These are phyloP conservation scores for Scytalidium lignicola DNA, from an alignment of 2,329 filamentous ascomycete species.

Conservation along the genomic window DNA sequence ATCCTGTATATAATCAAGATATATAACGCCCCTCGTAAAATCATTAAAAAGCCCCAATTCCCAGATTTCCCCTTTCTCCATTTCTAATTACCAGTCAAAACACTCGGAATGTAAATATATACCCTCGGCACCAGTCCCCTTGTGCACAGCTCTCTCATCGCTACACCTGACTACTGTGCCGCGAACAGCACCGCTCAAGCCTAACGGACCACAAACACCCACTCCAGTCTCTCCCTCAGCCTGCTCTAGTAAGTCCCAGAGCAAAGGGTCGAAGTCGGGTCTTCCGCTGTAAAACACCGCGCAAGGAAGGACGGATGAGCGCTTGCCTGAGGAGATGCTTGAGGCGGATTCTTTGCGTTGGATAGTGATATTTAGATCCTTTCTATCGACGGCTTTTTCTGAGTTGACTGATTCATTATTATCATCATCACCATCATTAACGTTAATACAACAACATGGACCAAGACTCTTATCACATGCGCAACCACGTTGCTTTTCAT, in stretches of 20 bases:
- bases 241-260: constrained; percentile 48
- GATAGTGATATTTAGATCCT: constrained; percentile 2
- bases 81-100: constrained; percentile 42
- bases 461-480: constrained; percentile 14
- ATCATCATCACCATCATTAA: too few relatives aligned
- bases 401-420: constrained; percentile 2
- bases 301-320: constrained; percentile 36
- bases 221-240: constrained; percentile 59
- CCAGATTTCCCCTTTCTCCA: too few relatives aligned
- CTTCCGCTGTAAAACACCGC: constrained; percentile 25
- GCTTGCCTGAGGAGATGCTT: constrained; percentile 21
- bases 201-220: constrained; percentile 53
- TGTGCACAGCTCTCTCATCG: constrained; percentile 58
- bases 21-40: too few relatives aligned
- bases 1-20: too few relatives aligned
- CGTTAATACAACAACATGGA: constrained; percentile 13
- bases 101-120: constrained; percentile 57
- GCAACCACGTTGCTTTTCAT: constrained; percentile 8
- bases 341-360: constrained; percentile 2
- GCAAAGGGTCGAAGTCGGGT: constrained; percentile 47
- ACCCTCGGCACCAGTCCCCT: constrained; percentile 58
- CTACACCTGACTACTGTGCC: constrained; percentile 51
- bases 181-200: constrained; percentile 46
- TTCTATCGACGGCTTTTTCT: constrained; percentile 5
- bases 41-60: too few relatives aligned